Percentiles rank a stretch among this genome's conserved stretches.
phyloP scores from a whole-genome alignment of 148 eudicot species.

The Euryodendron excelsum region DNA sequence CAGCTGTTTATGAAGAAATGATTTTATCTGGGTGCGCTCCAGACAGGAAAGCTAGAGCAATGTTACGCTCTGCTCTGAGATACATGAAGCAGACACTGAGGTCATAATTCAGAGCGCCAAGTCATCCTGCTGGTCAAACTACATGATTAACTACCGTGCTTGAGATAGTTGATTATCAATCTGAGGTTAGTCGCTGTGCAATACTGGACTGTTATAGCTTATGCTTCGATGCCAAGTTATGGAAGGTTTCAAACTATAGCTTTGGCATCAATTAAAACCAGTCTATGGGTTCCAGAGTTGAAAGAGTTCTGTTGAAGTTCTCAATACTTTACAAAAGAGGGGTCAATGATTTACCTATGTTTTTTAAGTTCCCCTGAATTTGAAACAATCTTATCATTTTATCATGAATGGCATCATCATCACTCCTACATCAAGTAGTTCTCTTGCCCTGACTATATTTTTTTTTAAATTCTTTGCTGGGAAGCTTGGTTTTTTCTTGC shows the following conservation, averaged over 20 bases:
- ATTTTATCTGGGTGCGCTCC: constrained; percentile 79
- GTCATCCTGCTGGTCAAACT: constrained; percentile 6
- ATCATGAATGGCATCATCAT: too few relatives aligned
- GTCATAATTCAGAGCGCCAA: constrained; percentile 26
- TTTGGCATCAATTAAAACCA: neutral
- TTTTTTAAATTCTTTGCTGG: too few relatives aligned
- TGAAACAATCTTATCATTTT: too few relatives aligned
- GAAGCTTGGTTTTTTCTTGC: too few relatives aligned
- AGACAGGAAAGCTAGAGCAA: constrained; percentile 87
- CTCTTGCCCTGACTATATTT: neutral
- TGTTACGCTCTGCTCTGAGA: constrained; percentile 85
- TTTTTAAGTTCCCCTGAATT: neutral
- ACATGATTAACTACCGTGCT: neutral
- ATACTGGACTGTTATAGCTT: neutral
- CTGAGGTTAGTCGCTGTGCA: constrained; percentile 7
- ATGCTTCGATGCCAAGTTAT: neutral
- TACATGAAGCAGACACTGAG: constrained; percentile 76
- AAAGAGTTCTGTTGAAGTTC: neutral
- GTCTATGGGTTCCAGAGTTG: neutral
- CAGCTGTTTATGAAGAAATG: constrained; percentile 93
- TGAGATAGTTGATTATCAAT: neutral
- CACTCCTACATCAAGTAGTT: too few relatives aligned
- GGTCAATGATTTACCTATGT: neutral
- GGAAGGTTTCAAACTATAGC: neutral
- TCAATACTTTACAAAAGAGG: too few relatives aligned